Conservation (phyloP, 148 eudicot genomes). For the Polygonum aviculare region DNA sequence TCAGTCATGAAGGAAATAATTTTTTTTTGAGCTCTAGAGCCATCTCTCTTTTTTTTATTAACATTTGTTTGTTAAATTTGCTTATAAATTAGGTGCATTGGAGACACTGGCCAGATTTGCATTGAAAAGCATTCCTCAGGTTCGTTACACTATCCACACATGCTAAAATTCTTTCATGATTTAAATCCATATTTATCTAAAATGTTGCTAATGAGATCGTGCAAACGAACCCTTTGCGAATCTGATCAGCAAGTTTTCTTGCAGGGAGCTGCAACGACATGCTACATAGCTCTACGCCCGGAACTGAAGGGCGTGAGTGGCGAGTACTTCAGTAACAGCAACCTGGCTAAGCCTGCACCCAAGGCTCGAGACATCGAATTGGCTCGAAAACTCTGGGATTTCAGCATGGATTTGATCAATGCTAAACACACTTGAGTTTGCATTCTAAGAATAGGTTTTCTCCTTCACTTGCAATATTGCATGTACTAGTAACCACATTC, state of each 20-base stretch:
- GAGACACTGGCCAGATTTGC: not conserved
- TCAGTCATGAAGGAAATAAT: not conserved
- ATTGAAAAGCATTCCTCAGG: constrained; percentile 5
- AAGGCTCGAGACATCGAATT: constrained; percentile 33
- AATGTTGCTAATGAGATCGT: not conserved
- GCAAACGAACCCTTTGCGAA: too few species aligned
- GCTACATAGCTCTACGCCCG: constrained; percentile 71
- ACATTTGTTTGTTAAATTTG: not conserved
- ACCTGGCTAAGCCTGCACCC: constrained; percentile 33
- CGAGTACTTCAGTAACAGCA: constrained; percentile 45
- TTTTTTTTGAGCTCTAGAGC: not conserved
- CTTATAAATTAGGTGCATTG: not conserved
- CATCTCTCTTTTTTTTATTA: not conserved
- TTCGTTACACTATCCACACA: not conserved
- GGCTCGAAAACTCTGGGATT: constrained; percentile 56
- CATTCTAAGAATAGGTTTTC: not conserved
- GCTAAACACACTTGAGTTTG: constrained; percentile 2
- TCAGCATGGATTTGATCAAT: constrained; percentile 33
- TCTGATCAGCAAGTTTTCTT: not conserved
- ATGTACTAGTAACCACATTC: not conserved
- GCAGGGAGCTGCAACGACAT: constrained; percentile 74
- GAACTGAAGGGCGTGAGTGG: constrained; percentile 44
- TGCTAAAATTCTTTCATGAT: not conserved
- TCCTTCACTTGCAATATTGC: not conserved
- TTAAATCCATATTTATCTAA: too few species aligned